phyloP scores from a whole-genome alignment of 345 rosid genomes.

The Hibiscus trionum region DNA sequence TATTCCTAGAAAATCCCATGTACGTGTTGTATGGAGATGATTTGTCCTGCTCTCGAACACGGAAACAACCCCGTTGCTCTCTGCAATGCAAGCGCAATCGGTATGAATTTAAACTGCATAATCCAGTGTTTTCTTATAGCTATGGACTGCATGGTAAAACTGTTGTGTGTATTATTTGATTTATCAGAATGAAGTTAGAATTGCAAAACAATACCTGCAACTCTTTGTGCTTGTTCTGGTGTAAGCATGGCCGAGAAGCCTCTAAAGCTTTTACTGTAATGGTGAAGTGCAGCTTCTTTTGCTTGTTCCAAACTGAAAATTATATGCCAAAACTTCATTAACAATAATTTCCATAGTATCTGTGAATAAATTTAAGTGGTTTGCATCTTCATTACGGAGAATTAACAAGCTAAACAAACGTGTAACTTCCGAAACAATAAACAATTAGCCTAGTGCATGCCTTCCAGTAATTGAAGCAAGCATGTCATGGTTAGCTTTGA shows the following conservation, averaged over 20 bases:
- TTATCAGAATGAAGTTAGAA: neutral
- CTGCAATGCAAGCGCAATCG: slow-evolving; percentile 19
- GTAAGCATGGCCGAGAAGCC: slow-evolving; percentile 49
- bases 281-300: slow-evolving; percentile 27
- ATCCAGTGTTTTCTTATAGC: neutral
- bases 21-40: slow-evolving; percentile 39
- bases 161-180: neutral
- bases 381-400: neutral
- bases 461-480: slow-evolving; percentile 37
- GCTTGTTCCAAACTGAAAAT: slow-evolving; percentile 32
- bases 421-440: neutral
- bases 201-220: slow-evolving; percentile 17
- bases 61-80: slow-evolving; percentile 26
- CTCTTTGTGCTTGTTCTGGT: slow-evolving; percentile 30
- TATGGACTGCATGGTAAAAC: neutral
- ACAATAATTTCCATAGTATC: neutral
- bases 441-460: slow-evolving; percentile 13
- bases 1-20: slow-evolving; percentile 43
- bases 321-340: neutral
- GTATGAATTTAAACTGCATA: neutral
- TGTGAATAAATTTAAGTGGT: neutral
- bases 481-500: slow-evolving; percentile 31
- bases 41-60: slow-evolving; percentile 34
- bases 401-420: neutral
- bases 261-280: slow-evolving; percentile 42